Conservation (phyloP, 495 filamentous ascomycete genomes). For the Sordaria brevicollis region DNA sequence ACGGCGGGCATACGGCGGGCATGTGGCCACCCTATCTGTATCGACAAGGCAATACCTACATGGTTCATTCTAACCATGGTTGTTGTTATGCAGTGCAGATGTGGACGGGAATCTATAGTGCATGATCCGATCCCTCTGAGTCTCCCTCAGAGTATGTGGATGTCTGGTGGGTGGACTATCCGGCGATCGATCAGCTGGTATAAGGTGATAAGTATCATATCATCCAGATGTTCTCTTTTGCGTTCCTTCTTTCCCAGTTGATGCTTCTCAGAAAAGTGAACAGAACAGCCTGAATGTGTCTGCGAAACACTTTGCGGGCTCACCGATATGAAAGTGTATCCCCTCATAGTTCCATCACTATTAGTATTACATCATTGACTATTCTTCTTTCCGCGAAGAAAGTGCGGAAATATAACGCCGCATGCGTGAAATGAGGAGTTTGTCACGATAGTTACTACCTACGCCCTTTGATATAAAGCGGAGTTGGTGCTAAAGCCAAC, state of each 20-base stretch:
- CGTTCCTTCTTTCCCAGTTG: no score
- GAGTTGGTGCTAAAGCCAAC: not conserved
- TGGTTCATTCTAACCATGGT: not conserved
- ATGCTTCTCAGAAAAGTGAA: no score
- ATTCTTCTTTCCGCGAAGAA: no score
- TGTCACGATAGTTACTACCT: not conserved
- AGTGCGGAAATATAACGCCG: not conserved
- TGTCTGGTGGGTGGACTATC: no score
- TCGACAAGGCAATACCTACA: not conserved
- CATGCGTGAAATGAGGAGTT: not conserved
- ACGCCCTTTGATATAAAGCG: not conserved
- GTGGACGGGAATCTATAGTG: not conserved
- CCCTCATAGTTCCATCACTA: no score
- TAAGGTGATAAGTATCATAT: no score
- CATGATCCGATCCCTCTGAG: not conserved
- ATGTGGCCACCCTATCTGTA: not conserved
- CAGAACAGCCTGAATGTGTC: not conserved
- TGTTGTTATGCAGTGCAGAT: not conserved
- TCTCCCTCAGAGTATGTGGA: no score
- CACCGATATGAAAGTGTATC: no score
- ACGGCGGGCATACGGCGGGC: no score
- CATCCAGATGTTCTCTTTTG: no score
- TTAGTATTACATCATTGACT: not conserved
- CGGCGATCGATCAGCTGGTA: no score
- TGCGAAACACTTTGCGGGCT: no score